Conservation (phyloP, 116 monocot species). For the Zostera marina region DNA sequence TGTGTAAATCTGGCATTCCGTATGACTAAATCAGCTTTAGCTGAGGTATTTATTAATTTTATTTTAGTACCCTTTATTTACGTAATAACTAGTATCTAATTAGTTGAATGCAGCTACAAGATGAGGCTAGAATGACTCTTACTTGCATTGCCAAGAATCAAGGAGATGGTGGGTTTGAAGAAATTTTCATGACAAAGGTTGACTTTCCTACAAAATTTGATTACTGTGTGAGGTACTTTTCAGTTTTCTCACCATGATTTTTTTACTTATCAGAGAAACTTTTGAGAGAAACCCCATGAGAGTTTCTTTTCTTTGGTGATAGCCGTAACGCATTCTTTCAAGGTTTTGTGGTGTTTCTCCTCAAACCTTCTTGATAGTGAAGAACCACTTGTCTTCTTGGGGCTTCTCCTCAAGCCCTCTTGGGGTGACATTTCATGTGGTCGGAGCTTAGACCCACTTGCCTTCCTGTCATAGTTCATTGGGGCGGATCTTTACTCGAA, state of each 20-base stretch:
- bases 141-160: constrained; percentile 38
- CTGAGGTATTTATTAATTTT: constrained; percentile 35
- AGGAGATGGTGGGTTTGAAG: constrained; percentile 86
- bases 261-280: no score
- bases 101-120: constrained; percentile 43
- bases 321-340: no score
- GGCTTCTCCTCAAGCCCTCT: no score
- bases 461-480: no score
- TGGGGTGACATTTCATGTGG: no score
- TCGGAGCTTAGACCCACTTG: no score
- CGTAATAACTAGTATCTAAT: not conserved
- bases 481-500: no score
- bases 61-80: not conserved
- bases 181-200: constrained; percentile 84
- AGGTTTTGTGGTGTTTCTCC: no score
- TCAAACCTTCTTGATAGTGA: no score
- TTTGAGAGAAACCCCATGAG: no score
- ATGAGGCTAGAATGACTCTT: constrained; percentile 47
- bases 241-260: not conserved
- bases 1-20: constrained; percentile 59
- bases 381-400: no score
- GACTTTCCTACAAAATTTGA: constrained; percentile 87
- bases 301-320: no score
- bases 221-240: constrained; percentile 55
- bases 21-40: constrained; percentile 40